Conservation (phyloP, 1,284 basidiomycete species). For the Malassezia brasiliensis region DNA sequence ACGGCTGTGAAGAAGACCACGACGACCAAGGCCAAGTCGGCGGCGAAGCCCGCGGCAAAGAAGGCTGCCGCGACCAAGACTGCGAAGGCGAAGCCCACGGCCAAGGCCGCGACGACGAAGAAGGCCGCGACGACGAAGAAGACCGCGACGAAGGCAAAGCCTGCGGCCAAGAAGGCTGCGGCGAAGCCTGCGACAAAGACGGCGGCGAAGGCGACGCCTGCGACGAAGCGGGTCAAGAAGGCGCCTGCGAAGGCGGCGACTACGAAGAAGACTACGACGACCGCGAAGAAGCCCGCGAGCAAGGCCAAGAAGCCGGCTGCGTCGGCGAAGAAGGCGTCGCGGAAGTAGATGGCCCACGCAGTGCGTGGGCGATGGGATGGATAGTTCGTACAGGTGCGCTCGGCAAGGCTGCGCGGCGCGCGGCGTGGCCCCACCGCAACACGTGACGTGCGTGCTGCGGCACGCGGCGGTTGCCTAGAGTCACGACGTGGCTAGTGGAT, state of each 20-base stretch:
- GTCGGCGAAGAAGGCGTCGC: no score
- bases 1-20: conserved; percentile 6
- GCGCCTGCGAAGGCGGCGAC: conserved; percentile 41
- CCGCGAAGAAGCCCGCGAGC: conserved; percentile 13
- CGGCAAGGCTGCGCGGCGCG: no score
- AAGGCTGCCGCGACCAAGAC: conserved; percentile 13
- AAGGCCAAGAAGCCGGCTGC: background rate
- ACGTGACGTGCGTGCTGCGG: background rate
- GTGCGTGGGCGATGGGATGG: background rate
- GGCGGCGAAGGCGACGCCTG: conserved; percentile 10
- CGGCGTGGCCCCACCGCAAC: background rate
- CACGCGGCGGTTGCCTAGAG: conserved; percentile 1
- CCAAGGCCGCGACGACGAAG: conserved; percentile 30
- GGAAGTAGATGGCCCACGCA: background rate
- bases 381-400: background rate
- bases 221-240: conserved; percentile 23
- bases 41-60: conserved; percentile 27
- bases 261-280: conserved; percentile 10
- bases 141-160: conserved; percentile 1
- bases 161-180: conserved; percentile 13
- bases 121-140: conserved; percentile 34
- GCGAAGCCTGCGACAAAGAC: conserved; percentile 34
- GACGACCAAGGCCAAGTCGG: conserved; percentile 18
- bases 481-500: conserved; percentile 11
- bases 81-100: conserved; percentile 10